Evolutionary conservation across 805 yeast genomes (phyloP).

Genomic region (Suhomyces sp.): DNA sequence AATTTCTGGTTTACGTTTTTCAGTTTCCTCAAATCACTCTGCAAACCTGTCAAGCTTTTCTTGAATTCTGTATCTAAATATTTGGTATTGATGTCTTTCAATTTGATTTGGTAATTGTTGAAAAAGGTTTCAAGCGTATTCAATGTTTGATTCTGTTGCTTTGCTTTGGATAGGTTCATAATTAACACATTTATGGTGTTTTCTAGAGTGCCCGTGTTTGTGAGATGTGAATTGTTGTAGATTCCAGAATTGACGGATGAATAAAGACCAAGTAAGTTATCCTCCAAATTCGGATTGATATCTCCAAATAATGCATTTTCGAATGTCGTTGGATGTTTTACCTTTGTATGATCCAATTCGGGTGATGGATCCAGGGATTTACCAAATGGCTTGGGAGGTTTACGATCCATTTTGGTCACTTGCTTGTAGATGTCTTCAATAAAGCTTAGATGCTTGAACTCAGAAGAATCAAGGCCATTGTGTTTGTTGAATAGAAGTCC

Average conservation of each 20-base stretch:
- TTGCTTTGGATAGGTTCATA: conserved; percentile 55
- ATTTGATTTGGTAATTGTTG: conserved; percentile 41
- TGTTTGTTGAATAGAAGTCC: conserved; percentile 1
- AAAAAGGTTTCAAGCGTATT: conserved; percentile 56
- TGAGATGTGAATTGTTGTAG: conserved; percentile 58
- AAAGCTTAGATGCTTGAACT: conserved; percentile 35
- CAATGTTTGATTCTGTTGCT: conserved; percentile 57
- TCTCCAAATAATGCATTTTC: conserved; percentile 66
- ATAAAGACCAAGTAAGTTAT: conserved; percentile 47
- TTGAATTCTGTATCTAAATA: conserved; percentile 23
- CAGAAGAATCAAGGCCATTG: conserved; percentile 22
- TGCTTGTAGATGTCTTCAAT: conserved; percentile 30
- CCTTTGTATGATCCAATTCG: neutral
- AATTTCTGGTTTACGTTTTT: conserved; percentile 12
- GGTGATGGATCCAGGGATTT: neutral
- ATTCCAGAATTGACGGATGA: conserved; percentile 54
- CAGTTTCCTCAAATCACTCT: conserved; percentile 18
- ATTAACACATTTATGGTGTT: conserved; percentile 55
- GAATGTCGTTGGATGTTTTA: conserved; percentile 29
- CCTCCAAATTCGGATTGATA: conserved; percentile 50
- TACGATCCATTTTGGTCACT: neutral
- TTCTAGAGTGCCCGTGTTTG: conserved; percentile 55
- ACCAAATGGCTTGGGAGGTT: neutral
- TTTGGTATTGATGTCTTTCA: conserved; percentile 25
- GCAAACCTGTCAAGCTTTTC: conserved; percentile 10